Evolutionary conservation across 495 filamentous ascomycete genomes (phyloP).

Genomic region (Aspergillus campestris): DNA sequence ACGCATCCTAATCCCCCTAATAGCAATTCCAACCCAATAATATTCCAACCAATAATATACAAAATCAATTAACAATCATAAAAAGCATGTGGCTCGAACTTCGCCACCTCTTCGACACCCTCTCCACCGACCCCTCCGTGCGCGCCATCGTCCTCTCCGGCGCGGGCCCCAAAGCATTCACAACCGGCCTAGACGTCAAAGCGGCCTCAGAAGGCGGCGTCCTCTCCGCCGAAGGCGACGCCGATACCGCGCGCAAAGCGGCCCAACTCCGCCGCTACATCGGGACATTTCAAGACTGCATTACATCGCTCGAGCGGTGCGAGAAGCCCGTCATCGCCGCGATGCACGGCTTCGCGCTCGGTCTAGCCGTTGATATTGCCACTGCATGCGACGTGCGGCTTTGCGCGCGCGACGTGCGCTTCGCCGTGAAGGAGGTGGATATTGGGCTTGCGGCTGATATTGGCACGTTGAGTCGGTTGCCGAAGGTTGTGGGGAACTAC

Average conservation of each 20-base stretch:
- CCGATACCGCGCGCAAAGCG: conserved; percentile 63
- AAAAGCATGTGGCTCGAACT: conserved; percentile 83
- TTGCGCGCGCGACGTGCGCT: conserved; percentile 50
- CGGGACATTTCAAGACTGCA: conserved; percentile 66
- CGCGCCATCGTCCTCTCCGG: conserved; percentile 77
- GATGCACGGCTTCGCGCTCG: conserved; percentile 72
- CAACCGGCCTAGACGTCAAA: conserved; percentile 70
- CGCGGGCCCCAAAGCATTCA: conserved; percentile 78
- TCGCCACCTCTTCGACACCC: conserved; percentile 56
- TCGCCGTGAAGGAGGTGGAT: conserved; percentile 90
- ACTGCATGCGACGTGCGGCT: conserved; percentile 74
- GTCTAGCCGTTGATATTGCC: conserved; percentile 78
- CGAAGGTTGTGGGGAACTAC: conserved; percentile 66
- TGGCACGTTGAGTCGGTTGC: conserved; percentile 76
- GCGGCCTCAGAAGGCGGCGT: conserved; percentile 38
- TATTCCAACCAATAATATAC: too few species aligned
- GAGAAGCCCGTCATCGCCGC: conserved; percentile 87
- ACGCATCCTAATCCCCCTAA: conserved; percentile 12
- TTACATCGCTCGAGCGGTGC: conserved; percentile 71
- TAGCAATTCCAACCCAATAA: not conserved
- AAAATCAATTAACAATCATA: too few species aligned
- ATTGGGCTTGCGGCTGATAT: conserved; percentile 93
- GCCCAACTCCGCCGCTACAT: conserved; percentile 57
- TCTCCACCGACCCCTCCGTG: conserved; percentile 64
- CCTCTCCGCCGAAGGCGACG: conserved; percentile 7